A percentile compares a stretch with the other conserved stretches of the same genome.
Evolutionary conservation across 2,329 filamentous ascomycete genomes (phyloP).

Genomic region (Colletotrichum liaoningense): DNA sequence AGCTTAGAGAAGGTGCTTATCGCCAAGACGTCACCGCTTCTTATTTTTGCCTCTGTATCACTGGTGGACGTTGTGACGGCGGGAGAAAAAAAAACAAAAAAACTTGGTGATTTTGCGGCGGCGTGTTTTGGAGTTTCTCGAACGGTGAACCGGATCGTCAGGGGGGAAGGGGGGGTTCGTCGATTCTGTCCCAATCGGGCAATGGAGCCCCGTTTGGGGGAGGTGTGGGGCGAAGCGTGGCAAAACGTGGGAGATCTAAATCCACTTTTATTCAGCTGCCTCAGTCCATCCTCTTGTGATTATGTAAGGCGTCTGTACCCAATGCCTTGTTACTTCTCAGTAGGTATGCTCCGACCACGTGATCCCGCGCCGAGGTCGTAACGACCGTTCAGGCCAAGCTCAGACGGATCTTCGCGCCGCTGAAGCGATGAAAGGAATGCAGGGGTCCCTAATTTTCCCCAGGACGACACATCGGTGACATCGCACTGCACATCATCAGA

Average conservation of each 20-base stretch:
- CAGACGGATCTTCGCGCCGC: constrained; percentile 19
- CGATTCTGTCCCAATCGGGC: neutral
- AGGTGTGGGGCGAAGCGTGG: neutral
- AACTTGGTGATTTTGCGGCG: neutral
- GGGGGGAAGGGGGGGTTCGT: constrained; percentile 5
- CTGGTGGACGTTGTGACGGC: neutral
- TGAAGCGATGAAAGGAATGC: constrained; percentile 4
- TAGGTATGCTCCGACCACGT: neutral
- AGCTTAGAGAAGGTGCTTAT: neutral
- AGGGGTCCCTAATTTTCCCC: constrained; percentile 1
- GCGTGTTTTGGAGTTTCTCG: constrained; percentile 22
- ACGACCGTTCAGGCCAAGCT: neutral
- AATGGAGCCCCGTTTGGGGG: neutral
- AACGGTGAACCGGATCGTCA: constrained; percentile 22
- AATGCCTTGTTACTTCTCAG: too few relatives aligned
- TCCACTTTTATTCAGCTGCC: neutral
- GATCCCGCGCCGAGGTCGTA: constrained; percentile 1
- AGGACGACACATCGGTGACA: neutral
- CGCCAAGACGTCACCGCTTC: neutral
- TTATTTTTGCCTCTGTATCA: neutral
- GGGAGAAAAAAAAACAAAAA: neutral
- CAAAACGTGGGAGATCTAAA: neutral
- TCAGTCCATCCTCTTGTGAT: neutral
- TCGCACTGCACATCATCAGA: neutral
- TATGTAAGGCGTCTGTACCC: neutral